A percentile compares a stretch with the other conserved stretches of the same genome.
Evolutionary conservation across 495 filamentous ascomycete species (phyloP).

Genomic region (Letharia lupina): DNA sequence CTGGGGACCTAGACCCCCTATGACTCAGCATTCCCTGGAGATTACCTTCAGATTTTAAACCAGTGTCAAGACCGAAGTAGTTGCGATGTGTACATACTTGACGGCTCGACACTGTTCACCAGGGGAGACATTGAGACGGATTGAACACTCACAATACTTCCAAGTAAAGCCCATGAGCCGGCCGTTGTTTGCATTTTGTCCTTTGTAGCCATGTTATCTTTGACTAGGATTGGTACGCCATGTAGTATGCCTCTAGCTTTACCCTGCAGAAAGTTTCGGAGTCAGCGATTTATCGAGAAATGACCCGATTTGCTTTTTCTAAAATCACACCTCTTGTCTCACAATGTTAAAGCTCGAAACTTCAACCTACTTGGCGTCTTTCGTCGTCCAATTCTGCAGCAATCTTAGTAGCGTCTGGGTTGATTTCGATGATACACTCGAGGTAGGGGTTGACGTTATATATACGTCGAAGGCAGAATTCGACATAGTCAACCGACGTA

Average conservation of each 20-base stretch:
- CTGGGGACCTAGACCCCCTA: constrained; percentile 5
- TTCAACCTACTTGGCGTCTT: constrained; percentile 23
- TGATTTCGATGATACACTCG: constrained; percentile 41
- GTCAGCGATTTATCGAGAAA: not conserved
- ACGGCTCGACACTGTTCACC: not conserved
- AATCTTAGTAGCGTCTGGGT: constrained; percentile 41
- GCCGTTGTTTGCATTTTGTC: constrained; percentile 52
- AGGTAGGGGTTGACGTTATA: constrained; percentile 19
- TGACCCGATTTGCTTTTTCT: not conserved
- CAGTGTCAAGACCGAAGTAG: not conserved
- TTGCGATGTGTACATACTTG: not conserved
- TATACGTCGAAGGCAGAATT: constrained; percentile 23
- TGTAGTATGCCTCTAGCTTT: constrained; percentile 41
- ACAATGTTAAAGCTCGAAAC: not conserved
- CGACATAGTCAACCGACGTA: constrained; percentile 20
- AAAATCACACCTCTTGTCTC: not conserved
- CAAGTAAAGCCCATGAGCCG: constrained; percentile 32
- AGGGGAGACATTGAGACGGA: not conserved
- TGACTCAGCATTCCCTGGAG: not conserved
- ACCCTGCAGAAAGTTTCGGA: constrained; percentile 19
- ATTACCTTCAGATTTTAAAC: not conserved
- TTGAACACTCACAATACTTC: constrained; percentile 20
- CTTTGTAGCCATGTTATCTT: constrained; percentile 53
- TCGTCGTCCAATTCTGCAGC: constrained; percentile 37
- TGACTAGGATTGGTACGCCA: constrained; percentile 53